Evolutionary conservation across 306 rosid genomes (phyloP).

Genomic region (Comarum palustre): DNA sequence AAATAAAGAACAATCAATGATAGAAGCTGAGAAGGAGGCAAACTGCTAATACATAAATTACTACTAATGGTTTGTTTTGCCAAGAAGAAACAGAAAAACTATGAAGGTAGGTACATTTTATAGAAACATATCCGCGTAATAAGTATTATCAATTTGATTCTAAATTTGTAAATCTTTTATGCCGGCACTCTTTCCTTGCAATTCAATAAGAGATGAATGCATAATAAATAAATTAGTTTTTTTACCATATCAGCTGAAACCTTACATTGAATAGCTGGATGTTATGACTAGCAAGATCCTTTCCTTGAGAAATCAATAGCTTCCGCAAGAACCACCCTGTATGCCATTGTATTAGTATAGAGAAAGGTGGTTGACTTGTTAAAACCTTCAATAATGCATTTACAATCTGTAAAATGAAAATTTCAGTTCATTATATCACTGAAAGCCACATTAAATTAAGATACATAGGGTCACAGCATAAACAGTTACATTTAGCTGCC

Average conservation of each 20-base stretch:
- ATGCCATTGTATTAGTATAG: constrained; percentile 58
- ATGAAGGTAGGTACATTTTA: neutral
- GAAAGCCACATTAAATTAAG: constrained; percentile 20
- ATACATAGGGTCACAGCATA: constrained; percentile 13
- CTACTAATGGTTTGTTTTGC: constrained; percentile 3
- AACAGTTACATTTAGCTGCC: neutral
- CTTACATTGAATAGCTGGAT: constrained; percentile 61
- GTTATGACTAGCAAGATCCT: constrained; percentile 37
- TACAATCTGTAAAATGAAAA: constrained; percentile 55
- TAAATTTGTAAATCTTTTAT: neutral
- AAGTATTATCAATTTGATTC: neutral
- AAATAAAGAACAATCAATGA: neutral
- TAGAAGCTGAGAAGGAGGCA: neutral
- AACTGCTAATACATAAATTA: neutral
- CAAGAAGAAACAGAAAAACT: neutral
- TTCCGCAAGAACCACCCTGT: constrained; percentile 77
- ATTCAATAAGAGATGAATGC: neutral
- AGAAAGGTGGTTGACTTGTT: constrained; percentile 56
- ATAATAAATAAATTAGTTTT: neutral
- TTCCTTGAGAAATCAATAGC: constrained; percentile 46
- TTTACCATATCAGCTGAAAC: constrained; percentile 28
- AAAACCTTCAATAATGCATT: constrained; percentile 64
- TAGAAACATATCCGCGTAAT: neutral
- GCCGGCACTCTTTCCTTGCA: neutral
- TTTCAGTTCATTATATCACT: constrained; percentile 23